Evolutionary conservation across 768 basidiomycete genomes (phyloP).

Genomic region (Hypsizygus marmoreus): DNA sequence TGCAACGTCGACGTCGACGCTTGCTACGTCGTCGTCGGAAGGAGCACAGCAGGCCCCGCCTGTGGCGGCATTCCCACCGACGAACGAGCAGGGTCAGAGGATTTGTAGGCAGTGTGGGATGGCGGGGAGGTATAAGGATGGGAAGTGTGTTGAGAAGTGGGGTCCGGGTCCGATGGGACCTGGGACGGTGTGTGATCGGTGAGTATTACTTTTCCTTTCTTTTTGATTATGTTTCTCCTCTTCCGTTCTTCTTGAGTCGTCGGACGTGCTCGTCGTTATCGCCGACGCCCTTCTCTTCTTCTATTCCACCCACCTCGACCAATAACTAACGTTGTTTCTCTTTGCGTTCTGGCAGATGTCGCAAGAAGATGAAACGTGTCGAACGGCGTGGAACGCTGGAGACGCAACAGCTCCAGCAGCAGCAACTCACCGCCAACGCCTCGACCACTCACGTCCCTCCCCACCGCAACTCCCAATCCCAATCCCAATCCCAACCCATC

Average conservation of each 20-base stretch:
- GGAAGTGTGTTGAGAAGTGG: conserved; percentile 88
- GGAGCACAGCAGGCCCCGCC: conserved; percentile 23
- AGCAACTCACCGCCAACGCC: conserved; percentile 15
- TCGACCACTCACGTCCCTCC: conserved; percentile 19
- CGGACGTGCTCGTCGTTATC: no score
- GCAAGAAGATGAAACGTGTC: conserved; percentile 86
- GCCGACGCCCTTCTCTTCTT: no score
- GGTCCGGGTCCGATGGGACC: conserved; percentile 83
- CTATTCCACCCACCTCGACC: no score
- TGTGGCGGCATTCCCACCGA: conserved; percentile 39
- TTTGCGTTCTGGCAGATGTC: conserved; percentile 50
- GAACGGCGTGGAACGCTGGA: conserved; percentile 73
- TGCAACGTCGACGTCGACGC: no score
- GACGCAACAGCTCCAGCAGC: conserved; percentile 29
- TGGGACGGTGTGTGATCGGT: conserved; percentile 83
- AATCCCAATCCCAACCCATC: conserved; percentile 2
- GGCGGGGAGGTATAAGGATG: conserved; percentile 78
- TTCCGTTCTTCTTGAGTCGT: neutral
- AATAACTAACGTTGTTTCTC: no score
- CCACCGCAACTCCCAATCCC: conserved; percentile 13
- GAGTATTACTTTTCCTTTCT: conserved; percentile 20
- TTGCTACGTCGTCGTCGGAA: no score
- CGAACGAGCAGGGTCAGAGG: conserved; percentile 66
- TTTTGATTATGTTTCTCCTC: conserved; percentile 1
- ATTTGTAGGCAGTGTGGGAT: conserved; percentile 78